Base-by-base conservation (phyloP, 2,329 filamentous ascomycete species). In the Neocatenulostroma microsporum region DNA sequence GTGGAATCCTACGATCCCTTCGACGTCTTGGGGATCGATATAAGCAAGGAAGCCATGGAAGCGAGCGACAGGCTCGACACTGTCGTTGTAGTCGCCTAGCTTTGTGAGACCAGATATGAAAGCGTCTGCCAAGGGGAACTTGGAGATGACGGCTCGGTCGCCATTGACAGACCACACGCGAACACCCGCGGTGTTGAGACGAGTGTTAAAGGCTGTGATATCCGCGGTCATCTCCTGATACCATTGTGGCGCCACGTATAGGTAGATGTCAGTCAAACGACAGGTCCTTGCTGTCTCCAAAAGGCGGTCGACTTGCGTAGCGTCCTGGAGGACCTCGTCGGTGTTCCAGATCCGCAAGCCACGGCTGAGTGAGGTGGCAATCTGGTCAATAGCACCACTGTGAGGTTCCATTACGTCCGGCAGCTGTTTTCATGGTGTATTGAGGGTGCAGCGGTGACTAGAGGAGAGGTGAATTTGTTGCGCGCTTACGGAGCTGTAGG, bases 121-220 rank as follows among this genome's bases (percentile, higher is more conserved):
- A 13, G 19, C 13, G 19, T 36, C 38, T 15, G 31, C 21, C 10
- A 19, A 30, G 12, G n/a, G 17, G 8, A 30, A 14, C 14, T 34
- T 32, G 26, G 37, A 26, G 12, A 41, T n/a, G 21, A 37, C 37
- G 10, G 27, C 17, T 3, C 17, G 25, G 20, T 38, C 37, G 30
- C 41, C 41, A 24, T 41, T 38, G 19, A 41, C 21, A 11, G 37
- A 37, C 41, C 41, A 44, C 17, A 41, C 34, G 4, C 34, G 37
- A 11, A 37, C 23, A 13, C 33, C 29, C 17, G 29, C 14, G 14
- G 34, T 19, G 14, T 20, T 24, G n/a, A 31, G 33, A 11, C 14
- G 33, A 5, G 29, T 25, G 19, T 28, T 35, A 29, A 26, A 40
- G 19, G n/a, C 13, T 15, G 23, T 19, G 5, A 39, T 10, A 3